phyloP scores from a whole-genome alignment of 179 eudicot species.

The Gypsophila paniculata region DNA sequence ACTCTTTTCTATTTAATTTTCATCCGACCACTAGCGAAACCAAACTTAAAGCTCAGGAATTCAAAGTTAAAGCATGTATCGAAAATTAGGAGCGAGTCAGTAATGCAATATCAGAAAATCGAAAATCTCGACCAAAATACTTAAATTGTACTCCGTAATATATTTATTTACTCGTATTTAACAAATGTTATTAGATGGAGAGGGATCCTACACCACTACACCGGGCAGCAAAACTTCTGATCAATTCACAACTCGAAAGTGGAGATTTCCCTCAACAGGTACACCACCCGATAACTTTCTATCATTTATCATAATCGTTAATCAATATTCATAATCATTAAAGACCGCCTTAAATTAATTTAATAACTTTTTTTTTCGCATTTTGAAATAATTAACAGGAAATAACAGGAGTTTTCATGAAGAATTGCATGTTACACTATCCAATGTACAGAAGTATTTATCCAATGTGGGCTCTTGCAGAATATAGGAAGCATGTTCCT shows the following conservation, averaged over 20 bases:
- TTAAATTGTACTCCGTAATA: no score
- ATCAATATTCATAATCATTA: neutral
- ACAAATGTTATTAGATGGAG: slow-evolving; percentile 19
- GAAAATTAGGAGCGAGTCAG: no score
- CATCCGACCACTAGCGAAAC: neutral
- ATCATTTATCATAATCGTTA: neutral
- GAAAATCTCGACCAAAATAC: no score
- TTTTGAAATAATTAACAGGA: slow-evolving; percentile 35
- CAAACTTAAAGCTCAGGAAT: no score
- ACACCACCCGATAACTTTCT: neutral
- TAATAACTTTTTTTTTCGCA: neutral
- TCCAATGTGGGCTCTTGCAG: slow-evolving; percentile 72
- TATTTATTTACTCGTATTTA: no score
- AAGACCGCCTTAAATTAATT: neutral
- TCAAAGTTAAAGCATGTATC: no score
- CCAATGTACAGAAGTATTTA: slow-evolving; percentile 55
- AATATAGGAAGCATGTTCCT: slow-evolving; percentile 42
- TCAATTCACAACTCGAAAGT: slow-evolving; percentile 39
- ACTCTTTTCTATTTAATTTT: neutral
- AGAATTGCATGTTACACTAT: slow-evolving; percentile 67
- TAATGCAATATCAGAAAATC: no score
- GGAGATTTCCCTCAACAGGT: slow-evolving; percentile 49
- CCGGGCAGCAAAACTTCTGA: slow-evolving; percentile 41
- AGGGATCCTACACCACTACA: slow-evolving; percentile 40
- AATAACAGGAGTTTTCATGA: slow-evolving; percentile 58